A percentile compares a stretch with the other conserved stretches of the same genome.
These are phyloP conservation scores for Chytridium lagenaria DNA, from an alignment of 371 early-diverging fungal species.

Conservation along the genomic window DNA sequence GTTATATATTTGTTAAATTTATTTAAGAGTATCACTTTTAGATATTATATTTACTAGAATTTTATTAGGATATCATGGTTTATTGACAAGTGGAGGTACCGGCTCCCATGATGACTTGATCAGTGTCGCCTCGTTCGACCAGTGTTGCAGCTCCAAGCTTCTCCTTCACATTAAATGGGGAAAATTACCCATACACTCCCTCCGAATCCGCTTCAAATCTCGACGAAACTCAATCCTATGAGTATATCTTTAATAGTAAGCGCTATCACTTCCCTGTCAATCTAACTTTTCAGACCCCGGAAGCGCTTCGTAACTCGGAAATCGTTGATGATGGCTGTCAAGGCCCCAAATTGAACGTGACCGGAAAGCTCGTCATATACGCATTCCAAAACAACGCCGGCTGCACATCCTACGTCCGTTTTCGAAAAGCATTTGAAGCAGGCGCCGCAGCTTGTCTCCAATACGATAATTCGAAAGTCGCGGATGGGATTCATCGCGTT, in stretches of 20 bases:
- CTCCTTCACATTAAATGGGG: not conserved
- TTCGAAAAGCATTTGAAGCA: conserved; percentile 23
- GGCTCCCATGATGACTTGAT: conserved; percentile 65
- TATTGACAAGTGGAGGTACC: conserved; percentile 67
- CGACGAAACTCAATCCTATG: not conserved
- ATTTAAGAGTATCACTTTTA: not conserved
- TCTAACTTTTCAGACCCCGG: conserved; percentile 14
- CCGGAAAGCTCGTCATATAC: conserved; percentile 23
- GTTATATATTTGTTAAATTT: conserved; percentile 33
- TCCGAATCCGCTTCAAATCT: not conserved
- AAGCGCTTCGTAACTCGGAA: conserved; percentile 2
- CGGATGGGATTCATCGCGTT: not conserved
- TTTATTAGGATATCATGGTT: conserved; percentile 50
- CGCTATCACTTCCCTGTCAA: not conserved
- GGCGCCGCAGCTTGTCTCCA: conserved; percentile 44
- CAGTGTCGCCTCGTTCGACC: conserved; percentile 76
- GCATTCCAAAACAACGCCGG: not conserved
- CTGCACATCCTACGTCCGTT: conserved; percentile 11
- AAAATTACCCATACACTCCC: conserved; percentile 7
- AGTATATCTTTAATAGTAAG: conserved; percentile 3
- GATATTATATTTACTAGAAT: too few relatives aligned
- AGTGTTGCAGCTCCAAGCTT: conserved; percentile 38
- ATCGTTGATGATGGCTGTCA: conserved; percentile 9
- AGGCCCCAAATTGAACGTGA: conserved; percentile 6
- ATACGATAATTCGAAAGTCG: conserved; percentile 24